These are phyloP conservation scores for Claviceps arundinis DNA, from an alignment of 2,329 filamentous ascomycete species.

Conservation along the genomic window DNA sequence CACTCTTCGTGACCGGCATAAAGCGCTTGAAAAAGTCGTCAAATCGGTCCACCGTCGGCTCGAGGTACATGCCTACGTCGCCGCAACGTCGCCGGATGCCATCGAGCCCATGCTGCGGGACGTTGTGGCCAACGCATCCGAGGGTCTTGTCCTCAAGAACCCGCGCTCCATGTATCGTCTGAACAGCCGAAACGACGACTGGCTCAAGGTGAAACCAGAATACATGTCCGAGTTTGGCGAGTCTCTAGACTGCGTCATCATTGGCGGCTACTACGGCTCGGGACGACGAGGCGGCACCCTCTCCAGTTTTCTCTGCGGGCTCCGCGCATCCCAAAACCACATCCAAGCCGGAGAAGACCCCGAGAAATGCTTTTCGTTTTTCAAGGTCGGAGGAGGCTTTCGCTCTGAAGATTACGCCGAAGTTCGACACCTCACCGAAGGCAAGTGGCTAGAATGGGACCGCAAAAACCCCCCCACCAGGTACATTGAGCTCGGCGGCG, in stretches of 20 bases:
- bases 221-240: constrained; percentile 97
- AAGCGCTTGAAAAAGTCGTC: constrained; percentile 60
- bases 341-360: constrained; percentile 44
- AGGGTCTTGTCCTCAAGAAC: constrained; percentile 89
- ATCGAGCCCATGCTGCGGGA: constrained; percentile 70
- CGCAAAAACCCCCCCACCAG: constrained; percentile 58
- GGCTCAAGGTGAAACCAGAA: constrained; percentile 97
- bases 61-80: constrained; percentile 64
- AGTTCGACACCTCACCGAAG: constrained; percentile 72
- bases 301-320: constrained; percentile 80
- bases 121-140: constrained; percentile 75
- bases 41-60: constrained; percentile 59
- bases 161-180: constrained; percentile 75
- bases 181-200: constrained; percentile 85
- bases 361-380: constrained; percentile 84
- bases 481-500: constrained; percentile 71
- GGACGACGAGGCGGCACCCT: constrained; percentile 71
- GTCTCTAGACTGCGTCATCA: constrained; percentile 74
- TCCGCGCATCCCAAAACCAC: constrained; percentile 60
- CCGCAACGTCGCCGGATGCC: constrained; percentile 52
- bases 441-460: constrained; percentile 87
- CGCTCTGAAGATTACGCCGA: constrained; percentile 71
- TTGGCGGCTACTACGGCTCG: constrained; percentile 87
- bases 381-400: constrained; percentile 94
- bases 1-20: constrained; percentile 66